Percentiles rank a stretch among this genome's conserved stretches.
Evolutionary conservation across 2,329 filamentous ascomycete species (phyloP).

Genomic region (Penicillium sp.): DNA sequence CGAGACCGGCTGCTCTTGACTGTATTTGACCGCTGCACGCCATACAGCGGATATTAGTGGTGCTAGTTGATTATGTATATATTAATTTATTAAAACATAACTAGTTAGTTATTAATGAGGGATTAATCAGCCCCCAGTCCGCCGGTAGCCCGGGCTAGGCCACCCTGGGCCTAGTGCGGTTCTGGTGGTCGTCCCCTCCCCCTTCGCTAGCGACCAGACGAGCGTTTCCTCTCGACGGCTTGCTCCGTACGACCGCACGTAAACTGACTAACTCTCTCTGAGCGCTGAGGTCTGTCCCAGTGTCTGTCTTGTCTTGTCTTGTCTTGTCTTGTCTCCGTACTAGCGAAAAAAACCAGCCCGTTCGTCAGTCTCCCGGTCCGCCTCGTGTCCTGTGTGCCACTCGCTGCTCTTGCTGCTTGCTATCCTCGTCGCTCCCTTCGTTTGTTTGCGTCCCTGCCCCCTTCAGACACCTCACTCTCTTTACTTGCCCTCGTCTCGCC

Average conservation of each 20-base stretch:
- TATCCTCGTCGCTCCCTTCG: conserved; percentile 9
- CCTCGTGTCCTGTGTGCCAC: conserved; percentile 1
- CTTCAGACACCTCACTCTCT: conserved; percentile 10
- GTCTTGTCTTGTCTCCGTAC: no score
- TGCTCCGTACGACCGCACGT: background rate
- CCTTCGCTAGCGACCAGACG: background rate
- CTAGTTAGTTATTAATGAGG: background rate
- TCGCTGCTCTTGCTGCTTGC: background rate
- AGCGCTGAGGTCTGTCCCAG: background rate
- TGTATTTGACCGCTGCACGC: no score
- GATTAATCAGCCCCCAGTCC: background rate
- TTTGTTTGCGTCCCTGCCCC: conserved; percentile 9
- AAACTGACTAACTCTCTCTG: background rate
- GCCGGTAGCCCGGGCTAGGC: background rate
- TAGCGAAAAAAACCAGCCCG: background rate
- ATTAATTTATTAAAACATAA: no score
- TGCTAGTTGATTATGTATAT: no score
- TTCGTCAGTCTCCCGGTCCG: conserved; percentile 2
- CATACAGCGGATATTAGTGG: no score
- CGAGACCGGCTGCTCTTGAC: no score
- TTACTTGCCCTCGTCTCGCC: conserved; percentile 5
- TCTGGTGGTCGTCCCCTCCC: background rate
- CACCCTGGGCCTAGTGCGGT: background rate
- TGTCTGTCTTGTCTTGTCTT: no score
- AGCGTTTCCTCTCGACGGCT: conserved; percentile 1